Evolutionary conservation across 2,329 filamentous ascomycete species (phyloP).

Genomic region (Cladophialophora yegresii): DNA sequence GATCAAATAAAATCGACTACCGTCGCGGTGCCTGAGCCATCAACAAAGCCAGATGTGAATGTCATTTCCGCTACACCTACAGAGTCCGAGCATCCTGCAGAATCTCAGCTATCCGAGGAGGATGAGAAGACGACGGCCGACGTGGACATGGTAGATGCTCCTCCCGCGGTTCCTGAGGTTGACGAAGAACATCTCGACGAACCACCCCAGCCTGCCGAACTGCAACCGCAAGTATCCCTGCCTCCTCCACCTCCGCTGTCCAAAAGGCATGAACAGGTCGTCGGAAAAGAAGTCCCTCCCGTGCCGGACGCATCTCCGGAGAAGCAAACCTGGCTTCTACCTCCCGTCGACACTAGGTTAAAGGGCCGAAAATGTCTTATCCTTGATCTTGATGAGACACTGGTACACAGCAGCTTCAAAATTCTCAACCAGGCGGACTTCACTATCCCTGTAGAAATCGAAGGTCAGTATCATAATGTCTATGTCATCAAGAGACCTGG

Average conservation of each 20-base stretch:
- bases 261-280: conserved; percentile 47
- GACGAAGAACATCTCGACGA: conserved; percentile 53
- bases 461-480: conserved; percentile 98
- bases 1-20: conserved; percentile 23
- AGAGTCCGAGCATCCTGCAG: conserved; percentile 16
- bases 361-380: conserved; percentile 91
- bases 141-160: conserved; percentile 66
- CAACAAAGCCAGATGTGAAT: conserved; percentile 24
- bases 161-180: conserved; percentile 52
- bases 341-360: conserved; percentile 76
- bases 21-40: conserved; percentile 16
- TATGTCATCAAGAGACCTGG: conserved; percentile 99
- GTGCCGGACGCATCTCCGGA: conserved; percentile 47
- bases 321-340: conserved; percentile 71
- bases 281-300: conserved; percentile 46
- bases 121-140: conserved; percentile 40
- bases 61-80: conserved; percentile 29
- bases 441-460: conserved; percentile 97
- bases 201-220: conserved; percentile 45
- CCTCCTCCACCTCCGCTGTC: conserved; percentile 59
- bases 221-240: conserved; percentile 52
- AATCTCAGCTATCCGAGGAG: conserved; percentile 10
- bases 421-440: conserved; percentile 98
- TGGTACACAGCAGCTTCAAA: conserved; percentile 99
- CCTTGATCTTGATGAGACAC: conserved; percentile 90